Evolutionary conservation across 768 basidiomycete genomes (phyloP), one percentile per base, ranked within the genome.

Genomic region (Russula earlei): DNA sequence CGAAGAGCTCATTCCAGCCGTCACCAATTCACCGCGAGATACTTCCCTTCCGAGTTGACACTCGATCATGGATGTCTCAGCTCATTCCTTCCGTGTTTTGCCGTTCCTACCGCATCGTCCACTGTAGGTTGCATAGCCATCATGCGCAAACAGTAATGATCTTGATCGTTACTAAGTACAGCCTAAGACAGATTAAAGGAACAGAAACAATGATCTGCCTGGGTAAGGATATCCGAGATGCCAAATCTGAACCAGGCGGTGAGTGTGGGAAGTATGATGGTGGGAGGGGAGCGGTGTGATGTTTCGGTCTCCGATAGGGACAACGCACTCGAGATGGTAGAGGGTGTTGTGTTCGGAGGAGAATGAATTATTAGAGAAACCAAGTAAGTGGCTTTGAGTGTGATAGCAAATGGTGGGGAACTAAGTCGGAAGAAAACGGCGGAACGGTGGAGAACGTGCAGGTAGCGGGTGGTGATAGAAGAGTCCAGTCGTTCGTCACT

Each of bases 1-100:
- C 25, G 62, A 62, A 17, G 62, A 62, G 38, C 55, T 62, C 25
- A 12, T 62, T 14, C 56, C 58, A 5, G 54, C 46, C 11, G 9
- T 41, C 57, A 40, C 43, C 27, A 36, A 19, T 37, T 38, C 47
- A 24, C 47, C 41, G 12, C 47, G 33, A 36, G 41, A 33, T 14
- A 25, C 42, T 4, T 27, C 57, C n/a, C 7, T 24, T 36, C 29
- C 52, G 17, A 33, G 41, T 36, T 49, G 12, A 29, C 29, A 15
- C 10, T 9, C 25, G 37, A 19, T 52, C 22, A 15, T 24, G 19
- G 12, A 31, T 36, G 19, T 38, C 37, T 33, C 9, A 4, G 41
- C 31, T 29, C 31, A 20, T 25, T 22, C 6, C 29, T 20, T 36
- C 38, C 45, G 11, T 41, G 15, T 36, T 34, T 40, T 36, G 46